Conservation (phyloP, 495 filamentous ascomycete species). For the Penicillium goetzii region DNA sequence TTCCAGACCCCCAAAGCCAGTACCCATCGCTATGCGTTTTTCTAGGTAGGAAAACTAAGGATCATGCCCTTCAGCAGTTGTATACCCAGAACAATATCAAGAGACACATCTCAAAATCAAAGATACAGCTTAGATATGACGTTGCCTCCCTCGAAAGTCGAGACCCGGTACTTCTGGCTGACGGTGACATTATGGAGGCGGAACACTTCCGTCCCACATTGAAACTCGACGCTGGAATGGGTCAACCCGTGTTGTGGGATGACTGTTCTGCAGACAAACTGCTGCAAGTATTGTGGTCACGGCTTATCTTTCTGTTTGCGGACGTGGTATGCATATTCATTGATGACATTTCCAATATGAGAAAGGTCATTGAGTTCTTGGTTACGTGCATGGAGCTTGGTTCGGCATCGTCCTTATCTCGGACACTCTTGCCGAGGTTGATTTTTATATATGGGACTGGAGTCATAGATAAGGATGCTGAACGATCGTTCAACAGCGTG, state of each 20-base stretch:
- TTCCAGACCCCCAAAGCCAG: conserved; percentile 20
- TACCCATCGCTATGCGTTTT: conserved; percentile 28
- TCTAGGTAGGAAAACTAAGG: conserved; percentile 21
- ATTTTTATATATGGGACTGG: conserved; percentile 20
- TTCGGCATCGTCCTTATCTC: conserved; percentile 11
- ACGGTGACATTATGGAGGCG: conserved; percentile 15
- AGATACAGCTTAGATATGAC: conserved; percentile 26
- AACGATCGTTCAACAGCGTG: background rate
- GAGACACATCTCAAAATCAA: conserved; percentile 9
- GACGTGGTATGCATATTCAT: conserved; percentile 32
- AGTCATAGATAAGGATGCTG: background rate
- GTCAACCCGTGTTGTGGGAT: conserved; percentile 17
- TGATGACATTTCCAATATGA: conserved; percentile 14
- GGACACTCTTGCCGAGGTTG: conserved; percentile 14
- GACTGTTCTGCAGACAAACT: conserved; percentile 10
- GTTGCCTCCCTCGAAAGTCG: conserved; percentile 11
- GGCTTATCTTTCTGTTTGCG: conserved; percentile 30
- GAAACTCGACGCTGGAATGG: conserved; percentile 7
- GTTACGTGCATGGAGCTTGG: conserved; percentile 16
- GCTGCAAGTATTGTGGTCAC: conserved; percentile 18
- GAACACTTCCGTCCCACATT: background rate
- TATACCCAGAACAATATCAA: conserved; percentile 33
- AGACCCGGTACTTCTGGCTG: conserved; percentile 24
- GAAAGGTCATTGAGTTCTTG: conserved; percentile 18
- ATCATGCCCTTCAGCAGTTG: conserved; percentile 21